A percentile compares a stretch with the other conserved stretches of the same genome.
Conservation (phyloP, 805 yeast genomes). For the Schizosaccharomyces octosporus region DNA sequence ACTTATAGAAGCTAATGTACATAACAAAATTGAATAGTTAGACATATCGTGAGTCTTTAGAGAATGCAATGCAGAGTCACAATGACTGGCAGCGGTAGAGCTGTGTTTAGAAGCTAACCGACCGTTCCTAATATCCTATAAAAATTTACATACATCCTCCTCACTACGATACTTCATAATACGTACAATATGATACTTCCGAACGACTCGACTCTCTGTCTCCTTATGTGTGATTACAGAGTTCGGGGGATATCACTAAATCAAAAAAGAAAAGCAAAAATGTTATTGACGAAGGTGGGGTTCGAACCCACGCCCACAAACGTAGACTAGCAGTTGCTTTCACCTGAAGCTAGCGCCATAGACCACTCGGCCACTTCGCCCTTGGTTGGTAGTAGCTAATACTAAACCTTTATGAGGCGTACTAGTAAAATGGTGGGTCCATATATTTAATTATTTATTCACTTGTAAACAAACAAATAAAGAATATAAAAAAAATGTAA, state of each 20-base stretch:
- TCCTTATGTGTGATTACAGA: neutral
- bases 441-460: too few relatives aligned
- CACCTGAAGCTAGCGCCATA: conserved; percentile 20
- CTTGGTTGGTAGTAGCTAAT: neutral
- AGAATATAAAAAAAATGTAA: too few relatives aligned
- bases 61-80: neutral
- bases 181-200: too few relatives aligned
- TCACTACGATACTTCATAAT: too few relatives aligned
- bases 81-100: too few relatives aligned
- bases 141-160: too few relatives aligned
- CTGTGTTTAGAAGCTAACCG: too few relatives aligned
- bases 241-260: neutral
- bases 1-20: neutral
- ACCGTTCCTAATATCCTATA: too few relatives aligned
- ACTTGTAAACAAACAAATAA: too few relatives aligned
- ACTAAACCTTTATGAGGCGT: too few relatives aligned
- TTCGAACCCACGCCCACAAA: conserved; percentile 2
- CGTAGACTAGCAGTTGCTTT: neutral
- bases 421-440: too few relatives aligned
- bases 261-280: neutral
- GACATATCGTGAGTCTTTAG: neutral
- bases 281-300: conserved; percentile 1
- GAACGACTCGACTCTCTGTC: neutral
- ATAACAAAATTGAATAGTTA: neutral
- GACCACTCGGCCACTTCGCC: conserved; percentile 17